Conservation (phyloP, 2,329 filamentous ascomycete genomes). For the Knoxdaviesia capensis region DNA sequence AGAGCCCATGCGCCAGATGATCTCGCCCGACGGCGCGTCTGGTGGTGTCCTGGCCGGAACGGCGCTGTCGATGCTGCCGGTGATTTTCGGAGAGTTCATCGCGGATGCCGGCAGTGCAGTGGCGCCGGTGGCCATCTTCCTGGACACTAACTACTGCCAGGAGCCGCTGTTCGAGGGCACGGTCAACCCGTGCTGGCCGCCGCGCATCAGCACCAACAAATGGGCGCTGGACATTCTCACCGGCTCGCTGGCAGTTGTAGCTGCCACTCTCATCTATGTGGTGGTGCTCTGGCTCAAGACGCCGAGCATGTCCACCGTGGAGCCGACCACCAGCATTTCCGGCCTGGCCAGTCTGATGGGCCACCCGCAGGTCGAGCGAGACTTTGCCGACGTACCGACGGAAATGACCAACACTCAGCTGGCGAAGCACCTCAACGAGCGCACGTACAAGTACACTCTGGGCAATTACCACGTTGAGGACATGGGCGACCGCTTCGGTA, state of each 20-base stretch:
- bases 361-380: slow-evolving; percentile 7
- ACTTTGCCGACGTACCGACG: slow-evolving; percentile 5
- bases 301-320: slow-evolving; percentile 6
- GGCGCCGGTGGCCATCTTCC: slow-evolving; percentile 4
- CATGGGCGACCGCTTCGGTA: slow-evolving; percentile 4
- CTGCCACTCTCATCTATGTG: slow-evolving; percentile 4
- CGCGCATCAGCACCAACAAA: slow-evolving; percentile 5
- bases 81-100: slow-evolving; percentile 3
- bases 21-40: slow-evolving; percentile 1
- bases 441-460: slow-evolving; percentile 5
- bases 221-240: slow-evolving; percentile 7
- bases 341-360: slow-evolving; percentile 9
- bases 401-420: slow-evolving; percentile 6
- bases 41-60: slow-evolving; percentile 2
- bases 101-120: slow-evolving; percentile 7
- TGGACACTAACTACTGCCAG: slow-evolving; percentile 8
- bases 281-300: slow-evolving; percentile 8
- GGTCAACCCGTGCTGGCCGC: slow-evolving; percentile 6
- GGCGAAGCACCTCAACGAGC: slow-evolving; percentile 4
- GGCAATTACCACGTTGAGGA: slow-evolving; percentile 4
- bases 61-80: slow-evolving; percentile 1
- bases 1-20: slow-evolving; percentile 4
- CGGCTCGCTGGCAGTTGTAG: slow-evolving; percentile 4
- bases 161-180: not conserved
- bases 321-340: slow-evolving; percentile 7